Base-by-base conservation (phyloP, 148 eudicot species). In the Rhododendron henanense region DNA sequence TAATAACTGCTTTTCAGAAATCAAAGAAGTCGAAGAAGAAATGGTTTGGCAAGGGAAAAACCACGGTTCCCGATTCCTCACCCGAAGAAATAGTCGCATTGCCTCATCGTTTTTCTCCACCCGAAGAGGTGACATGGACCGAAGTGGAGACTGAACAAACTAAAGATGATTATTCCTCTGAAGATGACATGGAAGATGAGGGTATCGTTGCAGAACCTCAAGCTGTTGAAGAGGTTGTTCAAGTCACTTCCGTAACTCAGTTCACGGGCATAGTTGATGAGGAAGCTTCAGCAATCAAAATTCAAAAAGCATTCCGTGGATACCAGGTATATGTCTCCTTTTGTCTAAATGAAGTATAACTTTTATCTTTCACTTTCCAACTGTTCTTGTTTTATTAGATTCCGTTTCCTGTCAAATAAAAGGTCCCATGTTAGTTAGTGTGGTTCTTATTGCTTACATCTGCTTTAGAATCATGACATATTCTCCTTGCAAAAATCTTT, bases 261-360 rank as follows among this genome's bases (percentile, higher is more conserved):
- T 85, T 89, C 39, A 85, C 86, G 4, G 94, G 93, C 45, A 93
- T 91, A 87, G 88, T 90, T 2, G 81, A 80, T 87, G 98, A 96
- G 88, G 97, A 96, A 85, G 87, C 87, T 47, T 96, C 99, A 4
- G 95, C 98, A 55, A 89, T 95, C 85, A 94, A 87, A 85, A 94
- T 96, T 85, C 99, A 96, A 87, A 90, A 95, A 25, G 92, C 97
- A 31, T 94, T 93, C 79, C 94, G 99, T 25, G 96, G 94, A 86
- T 92, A 96, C 55, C 86, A 92, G 94, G 99, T 96, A 91, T 85
- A 69, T 79, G 11, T 85, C 82, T 85, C 37, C 51, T 23, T 44
- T 9, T 85, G 28, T 44, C 47, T 78, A 63, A 48, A 25, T 13
- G 31, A 74, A 77, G 4, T 23, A 37, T 55, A 23, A 16, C 0